Conservation (phyloP, 306 rosid genomes). For the Bauhinia variegata region DNA sequence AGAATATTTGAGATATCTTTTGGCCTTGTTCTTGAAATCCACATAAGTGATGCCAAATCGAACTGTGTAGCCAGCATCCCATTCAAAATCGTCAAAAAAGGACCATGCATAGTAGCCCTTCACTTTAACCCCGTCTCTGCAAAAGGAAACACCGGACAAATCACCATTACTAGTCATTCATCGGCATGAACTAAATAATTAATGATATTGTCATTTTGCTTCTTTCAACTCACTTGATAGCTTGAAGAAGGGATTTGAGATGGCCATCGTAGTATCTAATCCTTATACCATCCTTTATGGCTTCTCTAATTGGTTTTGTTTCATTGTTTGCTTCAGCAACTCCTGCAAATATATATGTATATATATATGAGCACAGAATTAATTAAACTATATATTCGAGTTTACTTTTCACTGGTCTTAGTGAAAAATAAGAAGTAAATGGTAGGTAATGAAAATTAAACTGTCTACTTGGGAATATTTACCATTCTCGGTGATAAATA, state of each 20-base stretch:
- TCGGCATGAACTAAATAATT: neutral
- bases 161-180: neutral
- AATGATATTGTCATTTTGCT: neutral
- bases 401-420: too few species aligned
- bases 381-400: neutral
- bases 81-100: slow-evolving; percentile 54
- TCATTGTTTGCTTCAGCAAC: slow-evolving; percentile 48
- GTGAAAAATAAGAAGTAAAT: neutral
- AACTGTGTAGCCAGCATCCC: slow-evolving; percentile 61
- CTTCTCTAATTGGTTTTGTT: slow-evolving; percentile 42
- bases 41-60: slow-evolving; percentile 54
- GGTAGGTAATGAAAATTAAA: too few species aligned
- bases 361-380: neutral
- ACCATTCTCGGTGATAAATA: slow-evolving; percentile 73
- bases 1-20: slow-evolving; percentile 53
- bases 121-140: slow-evolving; percentile 51
- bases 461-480: neutral
- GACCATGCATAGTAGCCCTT: slow-evolving; percentile 58
- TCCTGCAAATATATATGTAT: slow-evolving; percentile 54
- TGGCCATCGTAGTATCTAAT: slow-evolving; percentile 52
- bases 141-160: neutral
- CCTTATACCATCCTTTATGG: slow-evolving; percentile 50
- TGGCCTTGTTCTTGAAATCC: slow-evolving; percentile 46
- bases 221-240: slow-evolving; percentile 52
- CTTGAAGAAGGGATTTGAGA: slow-evolving; percentile 49